Conservation (phyloP, 2,329 filamentous ascomycete genomes). For the Penicillium sclerotigenum region DNA sequence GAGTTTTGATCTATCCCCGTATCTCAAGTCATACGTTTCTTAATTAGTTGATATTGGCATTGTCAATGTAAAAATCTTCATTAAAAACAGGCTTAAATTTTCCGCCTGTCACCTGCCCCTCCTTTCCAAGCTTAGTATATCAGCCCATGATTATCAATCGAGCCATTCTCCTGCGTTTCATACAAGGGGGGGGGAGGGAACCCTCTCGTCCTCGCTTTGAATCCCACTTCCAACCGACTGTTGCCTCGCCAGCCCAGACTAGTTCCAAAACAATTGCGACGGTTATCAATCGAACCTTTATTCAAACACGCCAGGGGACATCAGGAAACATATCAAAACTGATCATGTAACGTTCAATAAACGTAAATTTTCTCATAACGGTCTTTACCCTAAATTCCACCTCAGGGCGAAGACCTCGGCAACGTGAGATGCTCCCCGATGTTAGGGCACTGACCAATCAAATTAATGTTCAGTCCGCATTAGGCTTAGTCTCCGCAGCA, state of each 20-base stretch:
- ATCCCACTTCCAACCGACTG: not conserved
- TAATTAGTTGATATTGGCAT: not conserved
- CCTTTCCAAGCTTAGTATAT: not conserved
- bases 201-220: not conserved
- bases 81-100: not conserved
- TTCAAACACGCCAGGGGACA: not conserved
- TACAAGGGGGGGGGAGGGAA: not conserved
- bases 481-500: constrained; percentile 8
- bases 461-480: not conserved
- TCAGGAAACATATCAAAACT: not conserved
- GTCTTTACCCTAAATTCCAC: not conserved
- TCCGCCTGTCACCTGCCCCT: not conserved
- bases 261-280: not conserved
- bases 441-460: not conserved
- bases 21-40: not conserved
- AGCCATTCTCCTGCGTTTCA: not conserved
- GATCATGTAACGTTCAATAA: not conserved
- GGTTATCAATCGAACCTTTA: not conserved
- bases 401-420: not conserved
- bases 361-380: not conserved
- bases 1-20: not conserved
- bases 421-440: not conserved
- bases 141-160: not conserved
- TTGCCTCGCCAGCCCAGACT: not conserved
- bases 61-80: not conserved